A percentile compares a stretch with the other conserved stretches of the same genome.
Evolutionary conservation across 2,329 filamentous ascomycete species (phyloP).

Genomic region (Ploettnerulaceae sp.): DNA sequence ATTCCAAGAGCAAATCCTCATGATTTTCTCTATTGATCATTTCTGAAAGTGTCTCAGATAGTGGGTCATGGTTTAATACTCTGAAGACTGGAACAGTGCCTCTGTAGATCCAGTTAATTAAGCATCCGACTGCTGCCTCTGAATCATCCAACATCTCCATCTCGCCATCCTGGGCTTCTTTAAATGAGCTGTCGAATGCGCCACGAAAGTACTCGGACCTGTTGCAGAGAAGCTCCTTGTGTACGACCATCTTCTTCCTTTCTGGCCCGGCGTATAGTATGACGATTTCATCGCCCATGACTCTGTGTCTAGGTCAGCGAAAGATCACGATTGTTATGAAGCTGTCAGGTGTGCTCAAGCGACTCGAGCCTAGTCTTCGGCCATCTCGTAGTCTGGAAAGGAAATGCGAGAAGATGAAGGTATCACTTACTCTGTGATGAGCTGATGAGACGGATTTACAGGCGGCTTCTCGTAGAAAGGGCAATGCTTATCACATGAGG

Average conservation of each 20-base stretch:
- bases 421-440: too few relatives aligned
- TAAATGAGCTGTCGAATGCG: slow-evolving; percentile 14
- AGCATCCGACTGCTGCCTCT: background rate
- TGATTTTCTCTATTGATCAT: background rate
- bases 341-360: too few relatives aligned
- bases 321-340: too few relatives aligned
- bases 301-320: too few relatives aligned
- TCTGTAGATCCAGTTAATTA: slow-evolving; percentile 14
- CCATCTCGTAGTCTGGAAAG: too few relatives aligned
- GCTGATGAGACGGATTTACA: too few relatives aligned
- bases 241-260: slow-evolving; percentile 20
- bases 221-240: slow-evolving; percentile 23
- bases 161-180: slow-evolving; percentile 2
- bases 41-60: too few relatives aligned
- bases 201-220: slow-evolving; percentile 7
- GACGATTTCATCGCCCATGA: slow-evolving; percentile 20
- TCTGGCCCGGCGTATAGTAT: slow-evolving; percentile 21
- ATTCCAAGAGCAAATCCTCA: background rate
- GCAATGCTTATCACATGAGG: too few relatives aligned
- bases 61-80: too few relatives aligned
- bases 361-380: too few relatives aligned
- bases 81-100: background rate
- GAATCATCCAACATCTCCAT: slow-evolving; percentile 12
- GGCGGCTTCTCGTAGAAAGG: too few relatives aligned
- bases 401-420: too few relatives aligned